Evolutionary conservation across 768 basidiomycete species (phyloP).

Genomic region (Kwoniella pini): DNA sequence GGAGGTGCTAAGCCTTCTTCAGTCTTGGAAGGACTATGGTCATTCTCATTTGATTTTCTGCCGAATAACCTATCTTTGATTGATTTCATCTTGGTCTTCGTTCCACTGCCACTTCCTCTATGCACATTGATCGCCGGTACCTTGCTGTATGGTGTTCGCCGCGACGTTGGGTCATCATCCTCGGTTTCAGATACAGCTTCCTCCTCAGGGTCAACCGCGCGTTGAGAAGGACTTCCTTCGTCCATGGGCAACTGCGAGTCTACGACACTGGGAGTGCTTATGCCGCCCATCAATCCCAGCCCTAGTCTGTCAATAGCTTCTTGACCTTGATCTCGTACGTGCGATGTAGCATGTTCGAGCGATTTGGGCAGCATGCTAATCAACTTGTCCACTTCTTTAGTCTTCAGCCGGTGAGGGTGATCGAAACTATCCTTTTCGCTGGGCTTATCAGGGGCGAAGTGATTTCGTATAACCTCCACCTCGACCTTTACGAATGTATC

Average conservation of each 20-base stretch:
- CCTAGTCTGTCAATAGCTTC: conserved; percentile 42
- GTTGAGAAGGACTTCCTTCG: neutral
- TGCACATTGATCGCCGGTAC: conserved; percentile 11
- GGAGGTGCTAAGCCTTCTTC: conserved; percentile 13
- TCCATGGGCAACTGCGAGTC: neutral
- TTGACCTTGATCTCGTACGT: conserved; percentile 34
- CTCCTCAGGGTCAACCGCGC: conserved; percentile 3
- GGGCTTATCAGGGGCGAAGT: conserved; percentile 41
- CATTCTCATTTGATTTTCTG: neutral
- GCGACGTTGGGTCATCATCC: neutral
- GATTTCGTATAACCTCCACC: conserved; percentile 64
- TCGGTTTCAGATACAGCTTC: conserved; percentile 14
- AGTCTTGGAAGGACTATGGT: conserved; percentile 3
- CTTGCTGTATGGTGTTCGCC: neutral
- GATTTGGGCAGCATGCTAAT: conserved; percentile 35
- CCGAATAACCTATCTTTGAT: conserved; percentile 17
- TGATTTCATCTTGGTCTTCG: conserved; percentile 7
- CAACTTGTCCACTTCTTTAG: conserved; percentile 39
- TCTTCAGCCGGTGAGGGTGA: conserved; percentile 43
- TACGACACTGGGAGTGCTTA: conserved; percentile 7
- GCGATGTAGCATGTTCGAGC: conserved; percentile 34
- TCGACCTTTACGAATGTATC: conserved; percentile 59
- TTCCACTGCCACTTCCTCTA: conserved; percentile 1
- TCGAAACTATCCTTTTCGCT: conserved; percentile 35
- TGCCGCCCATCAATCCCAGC: conserved; percentile 37